Percentiles rank a stretch among this genome's conserved stretches.
These are phyloP conservation scores for Setomelanomma holmii DNA, from an alignment of 2,329 filamentous ascomycete genomes.

Conservation along the genomic window DNA sequence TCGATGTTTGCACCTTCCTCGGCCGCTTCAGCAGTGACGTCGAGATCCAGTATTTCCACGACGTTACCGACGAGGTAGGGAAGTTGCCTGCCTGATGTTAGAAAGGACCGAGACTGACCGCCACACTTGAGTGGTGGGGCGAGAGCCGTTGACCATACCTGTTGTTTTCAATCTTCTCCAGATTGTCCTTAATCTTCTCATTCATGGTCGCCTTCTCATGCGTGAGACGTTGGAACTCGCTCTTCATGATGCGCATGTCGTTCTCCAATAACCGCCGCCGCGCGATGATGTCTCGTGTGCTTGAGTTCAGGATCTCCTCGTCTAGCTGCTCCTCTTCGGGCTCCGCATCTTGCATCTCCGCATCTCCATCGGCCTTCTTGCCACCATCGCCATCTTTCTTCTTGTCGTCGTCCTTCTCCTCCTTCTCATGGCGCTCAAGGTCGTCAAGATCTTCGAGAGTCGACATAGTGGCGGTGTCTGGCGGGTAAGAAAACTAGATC, in stretches of 20 bases:
- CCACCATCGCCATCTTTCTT: slow-evolving; percentile 62
- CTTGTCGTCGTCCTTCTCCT: slow-evolving; percentile 65
- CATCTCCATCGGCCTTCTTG: slow-evolving; percentile 73
- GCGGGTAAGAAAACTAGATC: too few relatives aligned
- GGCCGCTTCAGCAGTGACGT: slow-evolving; percentile 92
- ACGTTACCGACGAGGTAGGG: slow-evolving; percentile 99
- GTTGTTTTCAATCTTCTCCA: slow-evolving; percentile 99
- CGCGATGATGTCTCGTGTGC: slow-evolving; percentile 93
- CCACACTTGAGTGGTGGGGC: not conserved
- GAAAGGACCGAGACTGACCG: slow-evolving; percentile 7
- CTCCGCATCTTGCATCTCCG: slow-evolving; percentile 86
- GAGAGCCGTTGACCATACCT: slow-evolving; percentile 63
- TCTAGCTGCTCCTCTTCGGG: slow-evolving; percentile 79
- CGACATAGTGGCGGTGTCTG: slow-evolving; percentile 67
- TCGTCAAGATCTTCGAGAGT: slow-evolving; percentile 92
- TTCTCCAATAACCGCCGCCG: slow-evolving; percentile 93
- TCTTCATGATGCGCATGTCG: slow-evolving; percentile 98
- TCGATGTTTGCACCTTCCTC: slow-evolving; percentile 99
- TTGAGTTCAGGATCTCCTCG: slow-evolving; percentile 89
- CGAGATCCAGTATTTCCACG: slow-evolving; percentile 94
- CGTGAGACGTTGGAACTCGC: slow-evolving; percentile 89
- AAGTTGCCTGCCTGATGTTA: slow-evolving; percentile 72
- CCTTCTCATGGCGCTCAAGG: slow-evolving; percentile 79
- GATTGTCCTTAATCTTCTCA: slow-evolving; percentile 99
- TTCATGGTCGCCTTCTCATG: slow-evolving; percentile 97